phyloP scores from a whole-genome alignment of 2,329 filamentous ascomycete genomes.

The Penicillium freii region DNA sequence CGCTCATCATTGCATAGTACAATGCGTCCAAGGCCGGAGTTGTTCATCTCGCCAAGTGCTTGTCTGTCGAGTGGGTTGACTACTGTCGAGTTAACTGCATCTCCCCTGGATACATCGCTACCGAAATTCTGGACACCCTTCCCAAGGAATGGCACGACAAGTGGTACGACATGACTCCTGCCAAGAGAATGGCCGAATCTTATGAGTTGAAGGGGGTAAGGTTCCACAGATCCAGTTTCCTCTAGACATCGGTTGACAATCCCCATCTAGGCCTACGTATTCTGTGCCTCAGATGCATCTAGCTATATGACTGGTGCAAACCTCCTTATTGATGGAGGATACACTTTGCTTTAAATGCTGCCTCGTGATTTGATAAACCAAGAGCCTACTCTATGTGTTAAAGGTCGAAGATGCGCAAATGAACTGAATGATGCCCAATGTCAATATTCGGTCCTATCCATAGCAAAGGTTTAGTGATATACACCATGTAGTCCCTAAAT shows the following conservation, averaged over 20 bases:
- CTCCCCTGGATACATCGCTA: conserved; percentile 43
- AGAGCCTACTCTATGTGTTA: not conserved
- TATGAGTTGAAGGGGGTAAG: conserved; percentile 42
- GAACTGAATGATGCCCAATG: not conserved
- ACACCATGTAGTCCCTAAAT: not conserved
- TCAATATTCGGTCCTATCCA: not conserved
- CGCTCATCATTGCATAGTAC: conserved; percentile 24
- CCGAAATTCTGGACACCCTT: conserved; percentile 38
- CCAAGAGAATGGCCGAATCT: conserved; percentile 36
- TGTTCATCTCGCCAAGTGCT: conserved; percentile 40
- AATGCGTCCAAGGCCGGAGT: conserved; percentile 40
- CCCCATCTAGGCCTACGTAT: conserved; percentile 39
- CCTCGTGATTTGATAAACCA: not conserved
- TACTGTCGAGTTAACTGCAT: conserved; percentile 43
- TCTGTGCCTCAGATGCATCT: conserved; percentile 48
- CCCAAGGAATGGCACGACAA: conserved; percentile 39
- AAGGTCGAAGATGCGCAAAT: not conserved
- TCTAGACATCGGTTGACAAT: not conserved
- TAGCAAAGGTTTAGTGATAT: not conserved
- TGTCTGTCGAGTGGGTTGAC: conserved; percentile 42
- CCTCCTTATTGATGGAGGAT: conserved; percentile 50
- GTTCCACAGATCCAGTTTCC: not conserved
- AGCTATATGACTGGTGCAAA: conserved; percentile 52
- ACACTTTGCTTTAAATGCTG: conserved; percentile 34
- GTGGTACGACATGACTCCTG: conserved; percentile 44